A percentile compares a stretch with the other conserved stretches of the same genome.
Conservation (phyloP, 2,329 filamentous ascomycete genomes). For the Fusarium anguioides region DNA sequence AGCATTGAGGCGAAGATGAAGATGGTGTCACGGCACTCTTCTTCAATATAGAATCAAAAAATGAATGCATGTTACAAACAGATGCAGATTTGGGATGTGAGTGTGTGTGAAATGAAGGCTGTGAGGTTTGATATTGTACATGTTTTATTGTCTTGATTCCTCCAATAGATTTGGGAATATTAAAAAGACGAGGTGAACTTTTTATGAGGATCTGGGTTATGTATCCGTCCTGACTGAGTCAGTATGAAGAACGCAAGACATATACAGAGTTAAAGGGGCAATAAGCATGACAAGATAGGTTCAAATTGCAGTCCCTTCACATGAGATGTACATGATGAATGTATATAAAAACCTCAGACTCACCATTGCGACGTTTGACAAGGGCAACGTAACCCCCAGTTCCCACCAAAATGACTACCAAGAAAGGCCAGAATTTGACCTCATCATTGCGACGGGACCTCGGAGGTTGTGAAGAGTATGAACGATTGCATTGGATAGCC, state of each 20-base stretch:
- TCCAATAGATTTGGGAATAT: background rate
- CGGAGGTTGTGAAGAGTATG: constrained; percentile 59
- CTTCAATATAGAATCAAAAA: constrained; percentile 37
- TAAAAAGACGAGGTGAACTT: constrained; percentile 29
- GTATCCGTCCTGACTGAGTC: constrained; percentile 22
- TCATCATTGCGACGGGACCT: constrained; percentile 50
- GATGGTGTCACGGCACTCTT: constrained; percentile 32
- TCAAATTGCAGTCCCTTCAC: background rate
- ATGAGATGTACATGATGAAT: background rate
- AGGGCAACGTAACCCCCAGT: constrained; percentile 62
- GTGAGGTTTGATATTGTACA: constrained; percentile 19
- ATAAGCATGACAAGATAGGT: background rate
- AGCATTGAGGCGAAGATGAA: constrained; percentile 37
- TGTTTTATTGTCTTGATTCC: constrained; percentile 3
- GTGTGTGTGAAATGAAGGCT: background rate
- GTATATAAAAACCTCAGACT: constrained; percentile 34
- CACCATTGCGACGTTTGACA: constrained; percentile 62
- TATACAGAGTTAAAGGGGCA: no score
- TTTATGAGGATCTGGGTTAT: constrained; percentile 30
- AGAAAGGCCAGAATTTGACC: constrained; percentile 70
- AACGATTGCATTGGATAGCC: constrained; percentile 40
- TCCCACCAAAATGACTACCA: constrained; percentile 60
- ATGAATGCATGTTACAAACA: constrained; percentile 32
- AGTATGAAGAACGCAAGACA: background rate
- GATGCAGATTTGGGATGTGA: background rate